A percentile compares a stretch with the other conserved stretches of the same genome.
These are phyloP conservation scores for Guyanaporus albipodus DNA, from an alignment of 768 basidiomycete species.

Conservation along the genomic window DNA sequence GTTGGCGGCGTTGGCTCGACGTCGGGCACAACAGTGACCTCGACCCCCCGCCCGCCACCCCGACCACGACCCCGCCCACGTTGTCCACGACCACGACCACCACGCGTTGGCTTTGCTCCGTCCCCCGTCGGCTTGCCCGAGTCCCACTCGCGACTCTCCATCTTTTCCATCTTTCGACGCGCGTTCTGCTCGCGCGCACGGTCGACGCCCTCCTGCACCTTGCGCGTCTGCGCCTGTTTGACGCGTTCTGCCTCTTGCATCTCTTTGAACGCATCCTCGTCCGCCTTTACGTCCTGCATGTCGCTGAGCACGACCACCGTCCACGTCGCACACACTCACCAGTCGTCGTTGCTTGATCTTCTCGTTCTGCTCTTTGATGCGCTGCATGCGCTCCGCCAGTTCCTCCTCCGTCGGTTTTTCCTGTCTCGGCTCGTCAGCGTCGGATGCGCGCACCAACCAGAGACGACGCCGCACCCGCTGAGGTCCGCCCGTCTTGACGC, in stretches of 20 bases:
- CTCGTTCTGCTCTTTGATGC: conserved; percentile 69
- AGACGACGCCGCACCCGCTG: conserved; percentile 48
- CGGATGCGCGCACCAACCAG: conserved; percentile 1
- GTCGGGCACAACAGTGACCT: conserved; percentile 21
- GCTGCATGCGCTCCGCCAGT: conserved; percentile 63
- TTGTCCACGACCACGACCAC: conserved; percentile 26
- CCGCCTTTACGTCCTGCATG: conserved; percentile 72
- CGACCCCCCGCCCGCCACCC: conserved; percentile 18
- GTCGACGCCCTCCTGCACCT: conserved; percentile 66
- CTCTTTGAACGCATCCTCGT: conserved; percentile 74
- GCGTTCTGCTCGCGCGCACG: conserved; percentile 75
- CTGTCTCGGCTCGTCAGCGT: conserved; percentile 36
- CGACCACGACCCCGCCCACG: conserved; percentile 34
- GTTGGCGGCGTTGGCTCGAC: not conserved
- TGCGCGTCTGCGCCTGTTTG: conserved; percentile 53
- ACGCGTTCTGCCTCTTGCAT: conserved; percentile 61
- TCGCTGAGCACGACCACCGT: not conserved
- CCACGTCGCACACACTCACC: conserved; percentile 35
- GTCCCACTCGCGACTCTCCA: conserved; percentile 80
- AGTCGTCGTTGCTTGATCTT: conserved; percentile 68
- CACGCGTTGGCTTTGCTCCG: conserved; percentile 24
- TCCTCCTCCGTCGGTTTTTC: conserved; percentile 68
- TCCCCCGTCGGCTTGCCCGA: conserved; percentile 52
- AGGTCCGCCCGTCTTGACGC: conserved; percentile 77
- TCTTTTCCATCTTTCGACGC: conserved; percentile 77